These are phyloP conservation scores for Hypomontagnella submonticulosa DNA, from an alignment of 495 filamentous ascomycete genomes.

Conservation along the genomic window DNA sequence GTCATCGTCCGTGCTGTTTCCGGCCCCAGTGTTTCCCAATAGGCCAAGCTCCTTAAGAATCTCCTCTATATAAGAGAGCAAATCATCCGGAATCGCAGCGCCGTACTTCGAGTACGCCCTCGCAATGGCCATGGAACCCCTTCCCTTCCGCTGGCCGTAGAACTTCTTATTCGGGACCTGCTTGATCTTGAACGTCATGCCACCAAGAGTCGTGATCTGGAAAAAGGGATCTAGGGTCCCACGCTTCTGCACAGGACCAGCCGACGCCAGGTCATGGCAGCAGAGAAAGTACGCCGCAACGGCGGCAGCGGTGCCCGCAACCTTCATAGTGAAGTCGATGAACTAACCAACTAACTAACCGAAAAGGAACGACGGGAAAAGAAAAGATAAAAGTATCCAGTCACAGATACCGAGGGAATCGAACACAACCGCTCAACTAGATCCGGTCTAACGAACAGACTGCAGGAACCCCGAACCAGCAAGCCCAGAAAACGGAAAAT, in stretches of 20 bases:
- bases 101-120: constrained; percentile 57
- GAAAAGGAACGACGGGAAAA: constrained; percentile 21
- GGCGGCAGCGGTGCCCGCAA: constrained; percentile 32
- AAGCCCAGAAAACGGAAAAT: constrained; percentile 16
- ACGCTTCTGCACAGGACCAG: constrained; percentile 39
- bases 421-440: constrained; percentile 15
- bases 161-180: constrained; percentile 56
- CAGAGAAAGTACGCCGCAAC: constrained; percentile 35
- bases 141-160: constrained; percentile 43
- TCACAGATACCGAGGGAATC: background rate
- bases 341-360: background rate
- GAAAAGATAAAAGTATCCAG: constrained; percentile 3
- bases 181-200: constrained; percentile 53
- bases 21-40: constrained; percentile 30
- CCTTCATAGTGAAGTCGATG: constrained; percentile 26
- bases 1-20: constrained; percentile 26
- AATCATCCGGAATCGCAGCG: constrained; percentile 46
- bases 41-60: constrained; percentile 50
- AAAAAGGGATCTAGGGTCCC: constrained; percentile 27
- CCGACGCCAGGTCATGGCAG: constrained; percentile 24
- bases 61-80: constrained; percentile 44
- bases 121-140: constrained; percentile 55
- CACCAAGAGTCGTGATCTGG: constrained; percentile 50
- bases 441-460: constrained; percentile 14
- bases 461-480: constrained; percentile 39